Percentiles rank a stretch among this genome's conserved stretches.
Conservation (phyloP, 106 monocot genomes). For the Chionographis japonica region DNA sequence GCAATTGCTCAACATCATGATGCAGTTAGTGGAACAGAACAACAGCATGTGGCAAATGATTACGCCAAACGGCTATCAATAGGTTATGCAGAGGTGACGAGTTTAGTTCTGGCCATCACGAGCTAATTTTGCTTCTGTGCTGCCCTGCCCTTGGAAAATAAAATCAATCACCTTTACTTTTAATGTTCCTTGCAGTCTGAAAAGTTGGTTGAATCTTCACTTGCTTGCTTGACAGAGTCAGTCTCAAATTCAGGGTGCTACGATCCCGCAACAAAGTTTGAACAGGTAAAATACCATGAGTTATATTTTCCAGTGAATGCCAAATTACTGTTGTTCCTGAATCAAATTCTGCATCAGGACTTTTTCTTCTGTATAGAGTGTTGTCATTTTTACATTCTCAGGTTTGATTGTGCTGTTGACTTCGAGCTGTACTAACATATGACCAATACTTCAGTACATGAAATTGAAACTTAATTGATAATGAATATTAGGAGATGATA, state of each 20-base stretch:
- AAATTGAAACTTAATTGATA: too few relatives aligned
- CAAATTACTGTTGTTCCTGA: too few relatives aligned
- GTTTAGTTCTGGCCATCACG: background rate
- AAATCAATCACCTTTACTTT: background rate
- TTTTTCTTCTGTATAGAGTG: too few relatives aligned
- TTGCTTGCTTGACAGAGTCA: constrained; percentile 77
- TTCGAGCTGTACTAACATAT: too few relatives aligned
- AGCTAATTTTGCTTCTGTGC: background rate
- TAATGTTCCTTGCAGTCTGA: constrained; percentile 52
- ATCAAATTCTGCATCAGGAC: too few relatives aligned
- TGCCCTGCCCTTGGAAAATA: constrained; percentile 4
- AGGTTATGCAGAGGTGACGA: constrained; percentile 72
- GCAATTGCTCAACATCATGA: constrained; percentile 97
- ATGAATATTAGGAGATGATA: too few relatives aligned
- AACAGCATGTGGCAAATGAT: constrained; percentile 96
- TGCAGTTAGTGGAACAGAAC: constrained; percentile 95
- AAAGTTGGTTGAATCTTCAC: constrained; percentile 60
- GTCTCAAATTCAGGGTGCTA: constrained; percentile 40
- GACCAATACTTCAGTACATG: too few relatives aligned
- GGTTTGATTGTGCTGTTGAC: too few relatives aligned
- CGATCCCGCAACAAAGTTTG: constrained; percentile 58
- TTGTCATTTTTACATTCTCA: too few relatives aligned
- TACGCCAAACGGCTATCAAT: constrained; percentile 83
- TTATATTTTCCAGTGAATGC: background rate
- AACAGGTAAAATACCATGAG: constrained; percentile 39